Conservation (phyloP, 176 grass and related monocot species). For the Cenchrus americanus region DNA sequence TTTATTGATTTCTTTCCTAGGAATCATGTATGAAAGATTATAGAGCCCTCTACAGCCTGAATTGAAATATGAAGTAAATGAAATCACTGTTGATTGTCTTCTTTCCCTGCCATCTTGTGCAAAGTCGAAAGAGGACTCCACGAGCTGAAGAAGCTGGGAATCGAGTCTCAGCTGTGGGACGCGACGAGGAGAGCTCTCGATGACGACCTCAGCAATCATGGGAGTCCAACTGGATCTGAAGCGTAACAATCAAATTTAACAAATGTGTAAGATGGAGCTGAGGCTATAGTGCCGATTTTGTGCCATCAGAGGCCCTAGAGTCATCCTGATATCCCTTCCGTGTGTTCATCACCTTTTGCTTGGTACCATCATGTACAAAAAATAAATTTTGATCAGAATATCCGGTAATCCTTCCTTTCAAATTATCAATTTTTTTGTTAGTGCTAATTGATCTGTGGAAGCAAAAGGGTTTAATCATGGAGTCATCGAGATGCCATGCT, state of each 20-base stretch:
- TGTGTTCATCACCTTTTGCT: not conserved
- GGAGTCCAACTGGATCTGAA: slow-evolving; percentile 71
- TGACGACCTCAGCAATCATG: slow-evolving; percentile 48
- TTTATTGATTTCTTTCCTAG: not conserved
- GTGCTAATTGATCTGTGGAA: slow-evolving; percentile 27
- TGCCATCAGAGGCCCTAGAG: slow-evolving; percentile 24
- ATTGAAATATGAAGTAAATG: not conserved
- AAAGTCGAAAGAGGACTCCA: slow-evolving; percentile 86
- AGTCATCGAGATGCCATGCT: slow-evolving; percentile 1
- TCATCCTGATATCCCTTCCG: not conserved
- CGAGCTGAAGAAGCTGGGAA: slow-evolving; percentile 87
- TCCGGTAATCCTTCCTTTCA: not conserved
- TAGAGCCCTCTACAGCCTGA: slow-evolving; percentile 62
- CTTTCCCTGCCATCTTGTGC: slow-evolving; percentile 13
- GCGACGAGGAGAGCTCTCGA: slow-evolving; percentile 62
- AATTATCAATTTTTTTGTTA: not conserved
- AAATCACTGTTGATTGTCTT: not conserved
- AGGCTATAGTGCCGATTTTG: slow-evolving; percentile 45
- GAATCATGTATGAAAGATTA: slow-evolving; percentile 56
- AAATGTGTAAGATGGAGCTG: slow-evolving; percentile 2
- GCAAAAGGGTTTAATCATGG: slow-evolving; percentile 24
- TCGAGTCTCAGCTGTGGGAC: slow-evolving; percentile 90
- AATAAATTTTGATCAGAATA: slow-evolving; percentile 2
- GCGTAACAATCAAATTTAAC: slow-evolving; percentile 29
- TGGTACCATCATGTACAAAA: slow-evolving; percentile 22